These are phyloP conservation scores for Diaporthe sp. DNA, from an alignment of 2,329 filamentous ascomycete species.

Conservation along the genomic window DNA sequence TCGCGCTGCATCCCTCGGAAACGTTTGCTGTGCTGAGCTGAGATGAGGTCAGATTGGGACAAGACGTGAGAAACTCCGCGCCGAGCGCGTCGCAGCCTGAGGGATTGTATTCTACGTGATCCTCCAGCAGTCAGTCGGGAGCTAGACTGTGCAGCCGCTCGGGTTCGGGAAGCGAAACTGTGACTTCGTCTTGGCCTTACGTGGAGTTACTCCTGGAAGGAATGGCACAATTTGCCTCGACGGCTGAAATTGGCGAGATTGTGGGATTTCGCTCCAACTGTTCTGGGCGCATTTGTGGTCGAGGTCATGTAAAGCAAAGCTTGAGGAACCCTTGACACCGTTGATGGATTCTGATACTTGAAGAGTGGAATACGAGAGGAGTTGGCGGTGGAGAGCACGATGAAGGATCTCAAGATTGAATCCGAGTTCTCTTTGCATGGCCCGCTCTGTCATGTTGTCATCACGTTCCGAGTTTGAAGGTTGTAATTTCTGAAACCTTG, in stretches of 20 bases:
- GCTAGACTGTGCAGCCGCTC: not conserved
- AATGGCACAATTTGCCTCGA: not conserved
- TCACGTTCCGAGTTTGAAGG: not conserved
- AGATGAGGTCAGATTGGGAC: not conserved
- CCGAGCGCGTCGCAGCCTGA: conserved; percentile 11
- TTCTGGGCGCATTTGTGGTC: not conserved
- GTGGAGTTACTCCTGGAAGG: not conserved
- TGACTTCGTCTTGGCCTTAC: not conserved
- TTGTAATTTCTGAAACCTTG: not conserved
- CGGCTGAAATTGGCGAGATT: not conserved
- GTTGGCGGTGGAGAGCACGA: not conserved
- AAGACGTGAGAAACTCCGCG: conserved; percentile 1
- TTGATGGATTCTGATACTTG: not conserved
- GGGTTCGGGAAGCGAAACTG: not conserved
- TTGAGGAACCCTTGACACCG: not conserved
- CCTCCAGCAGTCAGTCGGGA: conserved; percentile 1
- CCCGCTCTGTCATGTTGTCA: not conserved
- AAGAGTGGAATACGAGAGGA: not conserved
- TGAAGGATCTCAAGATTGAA: too few species aligned
- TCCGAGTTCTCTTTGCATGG: not conserved
- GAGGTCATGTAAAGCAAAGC: not conserved
- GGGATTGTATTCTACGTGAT: conserved; percentile 4
- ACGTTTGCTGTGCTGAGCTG: not conserved
- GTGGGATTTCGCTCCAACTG: not conserved
- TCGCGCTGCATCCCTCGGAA: not conserved